Evolutionary conservation across 2,329 filamentous ascomycete species (phyloP), one percentile per base, ranked within the genome.

Genomic region (Pestalotiopsis sp.): DNA sequence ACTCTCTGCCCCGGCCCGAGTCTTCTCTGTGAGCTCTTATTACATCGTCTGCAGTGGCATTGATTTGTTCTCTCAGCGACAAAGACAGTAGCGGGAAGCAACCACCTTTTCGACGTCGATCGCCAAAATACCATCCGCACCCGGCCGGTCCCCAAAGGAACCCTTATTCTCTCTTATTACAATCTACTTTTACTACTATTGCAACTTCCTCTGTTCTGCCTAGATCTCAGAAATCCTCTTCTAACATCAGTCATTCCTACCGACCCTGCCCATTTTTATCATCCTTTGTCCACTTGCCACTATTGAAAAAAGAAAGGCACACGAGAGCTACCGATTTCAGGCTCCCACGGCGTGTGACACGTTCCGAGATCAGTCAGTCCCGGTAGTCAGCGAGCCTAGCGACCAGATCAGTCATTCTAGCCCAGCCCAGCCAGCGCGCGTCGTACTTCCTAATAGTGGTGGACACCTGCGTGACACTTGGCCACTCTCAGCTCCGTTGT

Each of bases 31-130:
- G 45, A 49, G 12, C 68, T 68, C 69, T 36, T 36, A 69, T 36
- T 36, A 69, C 72, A 71, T 71, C 74, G 73, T 75, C 77, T 79
- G 80, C 81, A 82, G 83, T 82, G 83, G 81, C 83, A 85, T 85
- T 85, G 77, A 83, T 80, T 85, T 85, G 84, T 80, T 81, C 83
- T 83, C 81, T 84, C 72, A n/a, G 81, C 81, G 82, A 80, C 75
- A 72, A 71, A 71, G 65, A 66, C 27, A 67, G 59, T 45, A 64
- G 61, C 38, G 36, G 20, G n/a, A 62, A 62, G 17, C 36, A n/a
- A 40, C 17, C 12, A 62, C 25, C 59, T 45, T 23, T 52, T n/a
- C 17, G 14, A 17, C 45, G 45, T 17, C 45, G 45, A 52, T 52
- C 45, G 20, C 45, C 45, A 69, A 66, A 63, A 64, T 60, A 61